A percentile compares a stretch with the other conserved stretches of the same genome.
Evolutionary conservation across 108 stramenopile genomes (phyloP).

Genomic region (Skeletonema menzelii): DNA sequence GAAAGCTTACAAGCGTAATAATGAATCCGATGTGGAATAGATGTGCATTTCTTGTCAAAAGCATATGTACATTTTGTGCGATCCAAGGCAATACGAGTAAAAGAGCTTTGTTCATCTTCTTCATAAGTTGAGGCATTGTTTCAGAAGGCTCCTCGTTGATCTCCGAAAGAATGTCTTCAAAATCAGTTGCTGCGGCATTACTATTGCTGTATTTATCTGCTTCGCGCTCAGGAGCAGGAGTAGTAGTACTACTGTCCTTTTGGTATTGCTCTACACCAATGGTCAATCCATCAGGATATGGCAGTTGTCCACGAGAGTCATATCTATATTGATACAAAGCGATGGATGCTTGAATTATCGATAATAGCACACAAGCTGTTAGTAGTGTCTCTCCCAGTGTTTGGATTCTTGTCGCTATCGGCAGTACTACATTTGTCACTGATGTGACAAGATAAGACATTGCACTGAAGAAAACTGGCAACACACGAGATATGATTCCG

Average conservation of each 20-base stretch:
- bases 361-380: constrained; percentile 45
- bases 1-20: constrained; percentile 35
- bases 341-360: constrained; percentile 57
- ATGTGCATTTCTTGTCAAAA: constrained; percentile 51
- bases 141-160: not conserved
- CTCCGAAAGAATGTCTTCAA: not conserved
- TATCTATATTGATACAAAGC: constrained; percentile 66
- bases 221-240: not conserved
- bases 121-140: constrained; percentile 15
- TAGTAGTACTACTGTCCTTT: not conserved
- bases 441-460: constrained; percentile 6
- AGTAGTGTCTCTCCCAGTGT: constrained; percentile 47
- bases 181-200: not conserved
- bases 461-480: constrained; percentile 9
- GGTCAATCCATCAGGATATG: constrained; percentile 61
- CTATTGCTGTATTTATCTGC: not conserved
- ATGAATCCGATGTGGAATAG: constrained; percentile 63
- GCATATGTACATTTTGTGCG: constrained; percentile 36
- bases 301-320: constrained; percentile 54
- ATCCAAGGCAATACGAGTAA: constrained; percentile 58
- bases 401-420: constrained; percentile 19
- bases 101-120: constrained; percentile 54
- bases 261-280: constrained; percentile 42
- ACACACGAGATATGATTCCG: not conserved
- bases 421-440: constrained; percentile 6